Evolutionary conservation across 2,329 filamentous ascomycete species (phyloP).

Genomic region (Whalleya microplaca): DNA sequence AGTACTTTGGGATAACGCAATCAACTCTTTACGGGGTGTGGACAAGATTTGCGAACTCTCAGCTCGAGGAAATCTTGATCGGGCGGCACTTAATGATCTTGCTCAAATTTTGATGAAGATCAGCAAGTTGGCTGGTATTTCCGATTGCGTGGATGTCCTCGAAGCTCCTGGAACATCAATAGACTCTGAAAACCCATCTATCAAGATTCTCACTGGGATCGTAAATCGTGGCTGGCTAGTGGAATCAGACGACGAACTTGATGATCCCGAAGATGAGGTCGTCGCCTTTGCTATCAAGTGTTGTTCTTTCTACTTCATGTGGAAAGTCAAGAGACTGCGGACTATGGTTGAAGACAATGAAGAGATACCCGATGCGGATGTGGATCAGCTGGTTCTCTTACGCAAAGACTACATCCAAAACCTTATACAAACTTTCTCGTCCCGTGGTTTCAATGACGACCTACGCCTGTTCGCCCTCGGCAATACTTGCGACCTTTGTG

Average conservation of each 20-base stretch:
- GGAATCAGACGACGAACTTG: conserved; percentile 70
- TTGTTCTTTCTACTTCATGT: conserved; percentile 90
- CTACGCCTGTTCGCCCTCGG: conserved; percentile 77
- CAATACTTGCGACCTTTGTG: conserved; percentile 79
- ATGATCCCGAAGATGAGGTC: conserved; percentile 78
- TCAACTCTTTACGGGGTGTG: conserved; percentile 73
- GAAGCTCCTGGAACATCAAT: conserved; percentile 61
- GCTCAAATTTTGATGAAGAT: conserved; percentile 78
- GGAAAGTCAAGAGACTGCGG: conserved; percentile 73
- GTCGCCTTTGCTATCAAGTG: conserved; percentile 76
- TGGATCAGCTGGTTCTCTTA: conserved; percentile 62
- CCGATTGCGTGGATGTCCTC: conserved; percentile 75
- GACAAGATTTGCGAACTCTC: conserved; percentile 74
- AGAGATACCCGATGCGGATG: conserved; percentile 58
- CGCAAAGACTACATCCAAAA: conserved; percentile 63
- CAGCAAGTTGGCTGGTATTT: conserved; percentile 77
- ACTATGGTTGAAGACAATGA: conserved; percentile 58
- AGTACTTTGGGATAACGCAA: conserved; percentile 82
- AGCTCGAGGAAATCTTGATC: conserved; percentile 68
- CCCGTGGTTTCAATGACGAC: conserved; percentile 72
- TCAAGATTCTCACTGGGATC: conserved; percentile 73
- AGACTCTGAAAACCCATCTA: conserved; percentile 55
- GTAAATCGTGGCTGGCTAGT: conserved; percentile 74
- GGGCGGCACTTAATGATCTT: conserved; percentile 68
- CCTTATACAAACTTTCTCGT: conserved; percentile 70